Evolutionary conservation across 2,329 filamentous ascomycete genomes (phyloP).

Genomic region (Colletotrichum sp.): DNA sequence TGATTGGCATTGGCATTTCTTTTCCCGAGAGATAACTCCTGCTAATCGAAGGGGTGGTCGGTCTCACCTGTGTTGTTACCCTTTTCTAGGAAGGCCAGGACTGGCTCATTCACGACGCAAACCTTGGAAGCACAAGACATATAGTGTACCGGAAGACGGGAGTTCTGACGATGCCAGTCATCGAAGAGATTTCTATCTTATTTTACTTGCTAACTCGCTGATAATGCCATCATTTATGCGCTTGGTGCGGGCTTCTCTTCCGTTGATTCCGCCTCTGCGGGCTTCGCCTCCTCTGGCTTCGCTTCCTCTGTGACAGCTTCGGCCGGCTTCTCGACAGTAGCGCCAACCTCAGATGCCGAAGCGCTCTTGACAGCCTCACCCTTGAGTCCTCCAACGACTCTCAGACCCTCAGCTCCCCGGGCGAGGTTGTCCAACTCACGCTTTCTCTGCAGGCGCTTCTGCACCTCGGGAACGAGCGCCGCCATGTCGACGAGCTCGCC

Average conservation of each 20-base stretch:
- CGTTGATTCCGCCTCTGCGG: not conserved
- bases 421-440: slow-evolving; percentile 48
- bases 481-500: slow-evolving; percentile 74
- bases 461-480: slow-evolving; percentile 69
- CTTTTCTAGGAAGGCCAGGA: not conserved
- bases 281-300: not conserved
- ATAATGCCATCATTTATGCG: not conserved
- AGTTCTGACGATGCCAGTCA: not conserved
- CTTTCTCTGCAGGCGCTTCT: slow-evolving; percentile 47
- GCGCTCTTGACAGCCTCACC: slow-evolving; percentile 38
- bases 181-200: not conserved
- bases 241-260: slow-evolving; percentile 20
- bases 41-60: not conserved
- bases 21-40: not conserved
- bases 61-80: not conserved
- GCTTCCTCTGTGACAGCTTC: not conserved
- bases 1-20: not conserved
- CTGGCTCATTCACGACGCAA: not conserved
- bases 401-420: slow-evolving; percentile 47
- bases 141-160: not conserved
- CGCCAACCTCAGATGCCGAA: slow-evolving; percentile 21
- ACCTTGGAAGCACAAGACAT: not conserved
- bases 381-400: slow-evolving; percentile 52
- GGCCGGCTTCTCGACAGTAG: slow-evolving; percentile 5
- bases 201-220: not conserved